phyloP scores from a whole-genome alignment of 1,139 yeast species.

The Yamadazyma blattariae region DNA sequence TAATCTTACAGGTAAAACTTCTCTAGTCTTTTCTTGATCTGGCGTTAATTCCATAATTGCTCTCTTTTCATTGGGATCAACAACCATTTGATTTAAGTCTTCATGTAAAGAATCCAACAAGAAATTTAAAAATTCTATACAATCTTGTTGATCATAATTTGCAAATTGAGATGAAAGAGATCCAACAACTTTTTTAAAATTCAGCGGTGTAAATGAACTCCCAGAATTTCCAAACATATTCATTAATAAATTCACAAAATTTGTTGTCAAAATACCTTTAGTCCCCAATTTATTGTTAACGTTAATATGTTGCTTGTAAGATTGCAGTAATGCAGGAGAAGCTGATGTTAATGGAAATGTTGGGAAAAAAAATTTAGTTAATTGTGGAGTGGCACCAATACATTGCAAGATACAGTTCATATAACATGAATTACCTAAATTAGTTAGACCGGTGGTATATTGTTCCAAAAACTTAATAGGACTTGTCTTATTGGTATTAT shows the following conservation, averaged over 20 bases:
- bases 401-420: slow-evolving; percentile 92
- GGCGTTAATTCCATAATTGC: slow-evolving; percentile 53
- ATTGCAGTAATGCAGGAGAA: slow-evolving; percentile 21
- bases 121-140: slow-evolving; percentile 85
- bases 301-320: slow-evolving; percentile 73
- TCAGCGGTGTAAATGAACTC: slow-evolving; percentile 50
- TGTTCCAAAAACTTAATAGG: slow-evolving; percentile 27
- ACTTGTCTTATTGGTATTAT: slow-evolving; percentile 7
- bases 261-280: slow-evolving; percentile 74
- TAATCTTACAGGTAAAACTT: slow-evolving; percentile 69
- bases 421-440: slow-evolving; percentile 90
- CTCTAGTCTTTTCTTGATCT: slow-evolving; percentile 75
- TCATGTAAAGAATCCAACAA: slow-evolving; percentile 84
- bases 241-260: slow-evolving; percentile 64
- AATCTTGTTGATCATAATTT: slow-evolving; percentile 87
- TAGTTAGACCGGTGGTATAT: slow-evolving; percentile 60
- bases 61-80: slow-evolving; percentile 35
- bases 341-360: slow-evolving; percentile 14
- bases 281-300: slow-evolving; percentile 76
- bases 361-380: slow-evolving; percentile 41
- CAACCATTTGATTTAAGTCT: slow-evolving; percentile 67
- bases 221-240: slow-evolving; percentile 54
- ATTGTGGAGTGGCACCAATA: slow-evolving; percentile 48
- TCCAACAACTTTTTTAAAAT: slow-evolving; percentile 65
- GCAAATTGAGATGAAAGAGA: slow-evolving; percentile 67